Conservation (phyloP, 2,329 filamentous ascomycete species). For the Metarhizium sp. region DNA sequence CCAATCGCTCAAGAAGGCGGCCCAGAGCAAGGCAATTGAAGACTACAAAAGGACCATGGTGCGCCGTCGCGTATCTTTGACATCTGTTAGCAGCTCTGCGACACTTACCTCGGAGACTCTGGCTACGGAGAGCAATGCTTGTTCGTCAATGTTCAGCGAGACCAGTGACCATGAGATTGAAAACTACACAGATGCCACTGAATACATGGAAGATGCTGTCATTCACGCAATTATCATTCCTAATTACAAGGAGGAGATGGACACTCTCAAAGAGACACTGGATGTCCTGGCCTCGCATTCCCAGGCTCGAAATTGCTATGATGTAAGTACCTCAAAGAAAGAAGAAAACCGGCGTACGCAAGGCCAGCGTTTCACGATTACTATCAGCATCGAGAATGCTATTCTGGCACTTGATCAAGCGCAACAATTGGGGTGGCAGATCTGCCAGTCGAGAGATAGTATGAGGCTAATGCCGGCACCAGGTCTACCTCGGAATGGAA, state of each 20-base stretch:
- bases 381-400: too few species aligned
- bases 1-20: slow-evolving; percentile 35
- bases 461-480: slow-evolving; percentile 1
- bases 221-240: slow-evolving; percentile 62
- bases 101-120: slow-evolving; percentile 44
- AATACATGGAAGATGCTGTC: slow-evolving; percentile 32
- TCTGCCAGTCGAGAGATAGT: neutral
- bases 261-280: slow-evolving; percentile 58
- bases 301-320: slow-evolving; percentile 53
- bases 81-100: slow-evolving; percentile 47
- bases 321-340: slow-evolving; percentile 42
- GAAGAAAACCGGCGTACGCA: too few species aligned
- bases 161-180: slow-evolving; percentile 41
- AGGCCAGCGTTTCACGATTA: too few species aligned
- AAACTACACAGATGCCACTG: slow-evolving; percentile 34
- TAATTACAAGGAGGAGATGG: slow-evolving; percentile 65
- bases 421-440: too few species aligned
- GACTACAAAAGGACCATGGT: slow-evolving; percentile 35
- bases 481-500: slow-evolving; percentile 69
- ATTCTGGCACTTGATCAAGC: too few species aligned
- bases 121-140: slow-evolving; percentile 31
- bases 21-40: slow-evolving; percentile 34
- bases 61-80: slow-evolving; percentile 41
- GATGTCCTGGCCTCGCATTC: slow-evolving; percentile 60
- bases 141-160: slow-evolving; percentile 40